Evolutionary conservation across 179 eudicot genomes (phyloP).

Genomic region (Spinacia oleracea): DNA sequence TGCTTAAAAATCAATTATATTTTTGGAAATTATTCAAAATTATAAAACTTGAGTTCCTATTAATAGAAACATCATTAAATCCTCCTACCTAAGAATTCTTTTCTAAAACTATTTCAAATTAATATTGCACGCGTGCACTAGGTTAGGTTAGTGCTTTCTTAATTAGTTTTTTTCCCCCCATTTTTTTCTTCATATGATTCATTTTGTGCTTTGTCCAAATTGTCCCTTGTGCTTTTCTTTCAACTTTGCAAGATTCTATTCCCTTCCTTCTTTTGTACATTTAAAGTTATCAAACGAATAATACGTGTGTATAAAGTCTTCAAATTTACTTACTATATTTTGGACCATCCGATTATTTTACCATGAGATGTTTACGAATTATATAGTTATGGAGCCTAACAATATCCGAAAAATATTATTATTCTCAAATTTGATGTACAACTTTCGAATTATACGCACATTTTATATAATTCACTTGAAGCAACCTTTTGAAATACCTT

Average conservation of each 20-base stretch:
- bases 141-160: conserved; percentile 2
- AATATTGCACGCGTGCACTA: conserved; percentile 32
- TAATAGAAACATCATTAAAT: conserved; percentile 17
- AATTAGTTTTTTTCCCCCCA: too few species aligned
- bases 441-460: too few species aligned
- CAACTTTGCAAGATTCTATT: conserved; percentile 32
- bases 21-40: neutral
- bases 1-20: neutral
- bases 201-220: conserved; percentile 24
- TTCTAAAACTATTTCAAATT: neutral
- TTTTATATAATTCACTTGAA: too few species aligned
- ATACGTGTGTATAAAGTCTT: neutral
- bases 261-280: conserved; percentile 14
- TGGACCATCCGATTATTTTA: neutral
- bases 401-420: neutral
- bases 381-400: neutral
- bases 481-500: neutral
- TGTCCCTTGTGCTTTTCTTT: conserved; percentile 17
- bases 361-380: neutral
- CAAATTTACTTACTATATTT: neutral
- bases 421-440: neutral
- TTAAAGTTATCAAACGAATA: conserved; percentile 11
- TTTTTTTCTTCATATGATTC: neutral
- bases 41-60: neutral
- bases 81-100: conserved; percentile 4